phyloP scores from a whole-genome alignment of 2,329 filamentous ascomycete genomes.

The Fonsecaea multimorphosa region DNA sequence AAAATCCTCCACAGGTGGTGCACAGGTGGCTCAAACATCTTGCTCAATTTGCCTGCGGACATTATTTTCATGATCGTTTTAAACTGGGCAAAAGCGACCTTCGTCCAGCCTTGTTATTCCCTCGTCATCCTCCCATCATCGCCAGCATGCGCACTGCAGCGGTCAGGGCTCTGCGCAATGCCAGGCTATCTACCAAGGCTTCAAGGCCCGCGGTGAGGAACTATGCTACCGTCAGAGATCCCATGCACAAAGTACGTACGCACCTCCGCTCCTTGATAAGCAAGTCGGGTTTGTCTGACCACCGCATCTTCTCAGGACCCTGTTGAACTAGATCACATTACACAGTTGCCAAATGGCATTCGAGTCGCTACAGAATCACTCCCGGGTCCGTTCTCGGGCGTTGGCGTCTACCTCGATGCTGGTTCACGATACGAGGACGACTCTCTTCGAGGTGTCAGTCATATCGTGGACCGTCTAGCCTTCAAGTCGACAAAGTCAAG shows the following conservation, averaged over 20 bases:
- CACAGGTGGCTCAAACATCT: not conserved
- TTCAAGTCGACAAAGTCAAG: slow-evolving; percentile 84
- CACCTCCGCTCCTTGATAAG: not conserved
- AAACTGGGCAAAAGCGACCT: not conserved
- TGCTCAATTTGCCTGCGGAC: slow-evolving; percentile 15
- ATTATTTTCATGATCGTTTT: slow-evolving; percentile 11
- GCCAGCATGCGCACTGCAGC: slow-evolving; percentile 37
- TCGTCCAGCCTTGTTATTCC: not conserved
- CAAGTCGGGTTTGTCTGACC: slow-evolving; percentile 12
- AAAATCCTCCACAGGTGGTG: slow-evolving; percentile 1
- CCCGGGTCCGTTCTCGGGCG: slow-evolving; percentile 90
- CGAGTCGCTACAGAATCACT: slow-evolving; percentile 94
- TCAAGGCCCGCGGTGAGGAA: slow-evolving; percentile 27
- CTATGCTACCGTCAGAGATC: slow-evolving; percentile 38
- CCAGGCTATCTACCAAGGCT: slow-evolving; percentile 24
- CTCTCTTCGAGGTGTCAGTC: slow-evolving; percentile 84
- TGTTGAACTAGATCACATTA: slow-evolving; percentile 83
- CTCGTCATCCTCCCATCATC: not conserved
- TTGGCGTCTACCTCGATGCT: slow-evolving; percentile 94
- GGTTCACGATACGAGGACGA: slow-evolving; percentile 93
- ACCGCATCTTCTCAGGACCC: slow-evolving; percentile 69
- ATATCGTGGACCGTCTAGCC: slow-evolving; percentile 93
- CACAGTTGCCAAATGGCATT: slow-evolving; percentile 87
- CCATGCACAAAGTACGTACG: slow-evolving; percentile 34
- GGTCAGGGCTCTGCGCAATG: slow-evolving; percentile 34